Conservation (phyloP, 257 asterid species). For the Fraxinus excelsior region DNA sequence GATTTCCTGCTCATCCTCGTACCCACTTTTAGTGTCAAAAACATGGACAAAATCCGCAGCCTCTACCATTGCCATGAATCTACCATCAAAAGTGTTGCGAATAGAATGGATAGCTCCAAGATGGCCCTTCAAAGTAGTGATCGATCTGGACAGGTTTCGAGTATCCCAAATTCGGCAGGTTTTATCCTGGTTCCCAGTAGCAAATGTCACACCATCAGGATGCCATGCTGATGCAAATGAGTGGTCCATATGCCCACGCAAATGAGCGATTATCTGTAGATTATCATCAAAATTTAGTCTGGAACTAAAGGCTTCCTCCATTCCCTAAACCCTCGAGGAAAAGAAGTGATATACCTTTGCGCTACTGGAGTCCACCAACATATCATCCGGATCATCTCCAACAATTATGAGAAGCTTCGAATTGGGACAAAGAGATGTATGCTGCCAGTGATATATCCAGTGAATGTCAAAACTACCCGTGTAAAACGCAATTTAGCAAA, state of each 20-base stretch:
- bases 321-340: too few species aligned
- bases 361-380: slow-evolving; percentile 73
- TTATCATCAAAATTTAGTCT: too few species aligned
- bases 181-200: slow-evolving; percentile 96
- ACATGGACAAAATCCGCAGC: slow-evolving; percentile 94
- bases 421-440: slow-evolving; percentile 83
- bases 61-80: slow-evolving; percentile 94
- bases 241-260: slow-evolving; percentile 76
- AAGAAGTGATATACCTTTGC: slow-evolving; percentile 57
- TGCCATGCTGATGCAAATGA: slow-evolving; percentile 97
- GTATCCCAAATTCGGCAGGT: slow-evolving; percentile 88
- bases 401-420: slow-evolving; percentile 72
- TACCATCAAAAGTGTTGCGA: slow-evolving; percentile 83
- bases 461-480: background rate
- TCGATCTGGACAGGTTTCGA: slow-evolving; percentile 64
- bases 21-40: slow-evolving; percentile 68
- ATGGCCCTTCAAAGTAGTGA: slow-evolving; percentile 71
- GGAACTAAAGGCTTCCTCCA: too few species aligned
- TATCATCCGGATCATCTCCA: slow-evolving; percentile 79
- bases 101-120: slow-evolving; percentile 87
- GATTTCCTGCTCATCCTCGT: slow-evolving; percentile 74
- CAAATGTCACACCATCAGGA: slow-evolving; percentile 77
- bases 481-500: too few species aligned
- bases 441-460: slow-evolving; percentile 47
- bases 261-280: background rate